Evolutionary conservation across 2,329 filamentous ascomycete species (phyloP).

Genomic region (Sordariomycetes sp.): DNA sequence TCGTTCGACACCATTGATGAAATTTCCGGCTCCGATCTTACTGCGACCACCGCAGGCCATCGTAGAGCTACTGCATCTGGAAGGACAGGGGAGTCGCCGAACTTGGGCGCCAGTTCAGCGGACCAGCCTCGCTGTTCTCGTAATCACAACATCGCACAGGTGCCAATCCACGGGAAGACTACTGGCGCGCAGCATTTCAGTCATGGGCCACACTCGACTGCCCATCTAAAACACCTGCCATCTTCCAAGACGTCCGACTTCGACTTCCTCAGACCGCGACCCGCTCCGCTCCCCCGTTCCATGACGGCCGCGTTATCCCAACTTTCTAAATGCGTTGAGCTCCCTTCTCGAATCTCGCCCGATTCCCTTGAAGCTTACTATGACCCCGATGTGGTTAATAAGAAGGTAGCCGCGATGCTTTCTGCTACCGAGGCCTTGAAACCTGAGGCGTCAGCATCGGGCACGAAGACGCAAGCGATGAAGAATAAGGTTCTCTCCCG

Average conservation of each 20-base stretch:
- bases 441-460: slow-evolving; percentile 7
- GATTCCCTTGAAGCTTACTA: background rate
- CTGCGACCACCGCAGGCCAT: background rate
- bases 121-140: background rate
- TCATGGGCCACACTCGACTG: background rate
- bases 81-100: background rate
- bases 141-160: background rate
- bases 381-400: slow-evolving; percentile 9
- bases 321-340: background rate
- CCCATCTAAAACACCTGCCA: background rate
- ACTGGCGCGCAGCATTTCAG: background rate
- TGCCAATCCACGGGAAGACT: background rate
- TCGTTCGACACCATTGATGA: background rate
- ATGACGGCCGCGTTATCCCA: background rate
- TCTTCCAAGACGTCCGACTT: background rate
- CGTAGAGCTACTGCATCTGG: background rate
- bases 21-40: background rate
- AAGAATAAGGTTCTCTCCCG: background rate
- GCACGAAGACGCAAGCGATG: background rate
- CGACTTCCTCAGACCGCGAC: background rate
- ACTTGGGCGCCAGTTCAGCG: background rate
- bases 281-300: background rate
- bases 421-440: slow-evolving; percentile 20
- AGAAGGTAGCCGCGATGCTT: slow-evolving; percentile 22
- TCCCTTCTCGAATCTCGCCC: no score